A percentile compares a stretch with the other conserved stretches of the same genome.
These are phyloP conservation scores for Amaranthus hypochondriacus DNA, from an alignment of 148 eudicot genomes.

Conservation along the genomic window DNA sequence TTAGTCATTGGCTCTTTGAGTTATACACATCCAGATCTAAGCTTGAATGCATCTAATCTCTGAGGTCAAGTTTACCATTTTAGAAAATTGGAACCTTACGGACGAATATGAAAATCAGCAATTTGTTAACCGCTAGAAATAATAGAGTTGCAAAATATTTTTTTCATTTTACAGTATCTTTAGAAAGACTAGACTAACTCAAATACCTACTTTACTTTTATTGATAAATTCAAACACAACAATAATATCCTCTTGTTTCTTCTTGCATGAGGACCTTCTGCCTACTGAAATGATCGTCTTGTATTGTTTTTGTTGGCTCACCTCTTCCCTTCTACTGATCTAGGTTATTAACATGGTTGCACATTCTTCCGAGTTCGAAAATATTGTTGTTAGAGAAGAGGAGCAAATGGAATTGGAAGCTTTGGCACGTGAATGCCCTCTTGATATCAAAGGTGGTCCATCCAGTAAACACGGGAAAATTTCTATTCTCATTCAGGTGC, in stretches of 20 bases:
- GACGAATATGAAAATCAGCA: too few species aligned
- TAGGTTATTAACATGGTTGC: conserved; percentile 99
- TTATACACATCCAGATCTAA: too few species aligned
- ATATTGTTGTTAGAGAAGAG: conserved; percentile 93
- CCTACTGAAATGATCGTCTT: background rate
- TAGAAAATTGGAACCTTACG: too few species aligned
- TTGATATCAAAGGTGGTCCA: conserved; percentile 94
- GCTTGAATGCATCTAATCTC: too few species aligned
- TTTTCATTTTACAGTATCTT: too few species aligned
- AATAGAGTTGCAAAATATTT: too few species aligned
- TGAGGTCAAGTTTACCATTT: too few species aligned
- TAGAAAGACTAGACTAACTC: too few species aligned
- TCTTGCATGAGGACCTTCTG: background rate
- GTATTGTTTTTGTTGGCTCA: background rate
- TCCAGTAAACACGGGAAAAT: conserved; percentile 94
- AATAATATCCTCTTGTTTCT: background rate
- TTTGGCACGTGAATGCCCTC: conserved; percentile 72
- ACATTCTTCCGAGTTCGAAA: conserved; percentile 98
- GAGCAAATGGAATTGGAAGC: conserved; percentile 89
- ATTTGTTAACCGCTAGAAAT: too few species aligned
- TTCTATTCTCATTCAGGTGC: conserved; percentile 94
- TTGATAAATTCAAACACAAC: too few species aligned
- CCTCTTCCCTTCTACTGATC: conserved; percentile 12
- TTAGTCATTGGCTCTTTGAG: background rate
- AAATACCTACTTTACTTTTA: too few species aligned